phyloP scores from a whole-genome alignment of 2,329 filamentous ascomycete genomes.

The Neofusicoccum cordaticola region DNA sequence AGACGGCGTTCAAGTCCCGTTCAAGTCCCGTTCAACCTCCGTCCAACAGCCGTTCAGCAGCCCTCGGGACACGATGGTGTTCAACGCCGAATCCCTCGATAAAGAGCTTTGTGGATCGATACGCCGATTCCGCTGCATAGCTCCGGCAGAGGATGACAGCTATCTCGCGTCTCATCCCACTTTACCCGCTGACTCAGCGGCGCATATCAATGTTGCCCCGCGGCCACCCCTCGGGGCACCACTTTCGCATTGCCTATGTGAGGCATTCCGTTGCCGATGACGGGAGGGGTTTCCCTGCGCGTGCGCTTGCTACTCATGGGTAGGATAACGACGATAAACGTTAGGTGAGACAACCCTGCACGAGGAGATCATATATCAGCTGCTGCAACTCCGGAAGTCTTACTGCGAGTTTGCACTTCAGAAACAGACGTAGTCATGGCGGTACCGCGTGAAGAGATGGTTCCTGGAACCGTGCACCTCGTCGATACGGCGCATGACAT shows the following conservation, averaged over 20 bases:
- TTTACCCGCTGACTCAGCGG: background rate
- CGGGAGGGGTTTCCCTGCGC: background rate
- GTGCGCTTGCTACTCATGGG: background rate
- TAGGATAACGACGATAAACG: background rate
- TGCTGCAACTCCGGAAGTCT: background rate
- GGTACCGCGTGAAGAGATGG: background rate
- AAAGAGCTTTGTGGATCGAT: background rate
- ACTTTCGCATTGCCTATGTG: background rate
- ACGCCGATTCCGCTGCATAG: background rate
- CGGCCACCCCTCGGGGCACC: background rate
- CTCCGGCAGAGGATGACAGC: background rate
- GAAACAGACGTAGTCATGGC: background rate
- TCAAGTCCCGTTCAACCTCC: background rate
- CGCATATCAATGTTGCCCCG: background rate
- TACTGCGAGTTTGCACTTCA: background rate
- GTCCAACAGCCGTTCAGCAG: background rate
- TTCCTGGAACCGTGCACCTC: constrained; percentile 44
- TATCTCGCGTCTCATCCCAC: background rate
- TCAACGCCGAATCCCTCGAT: background rate
- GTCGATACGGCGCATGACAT: constrained; percentile 39
- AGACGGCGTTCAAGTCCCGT: background rate
- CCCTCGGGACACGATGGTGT: background rate
- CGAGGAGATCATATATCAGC: background rate
- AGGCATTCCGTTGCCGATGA: background rate
- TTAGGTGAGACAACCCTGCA: background rate